Percentiles rank a stretch among this genome's conserved stretches.
Evolutionary conservation across 2,329 filamentous ascomycete genomes (phyloP).

Genomic region (Pezicula carpinea): DNA sequence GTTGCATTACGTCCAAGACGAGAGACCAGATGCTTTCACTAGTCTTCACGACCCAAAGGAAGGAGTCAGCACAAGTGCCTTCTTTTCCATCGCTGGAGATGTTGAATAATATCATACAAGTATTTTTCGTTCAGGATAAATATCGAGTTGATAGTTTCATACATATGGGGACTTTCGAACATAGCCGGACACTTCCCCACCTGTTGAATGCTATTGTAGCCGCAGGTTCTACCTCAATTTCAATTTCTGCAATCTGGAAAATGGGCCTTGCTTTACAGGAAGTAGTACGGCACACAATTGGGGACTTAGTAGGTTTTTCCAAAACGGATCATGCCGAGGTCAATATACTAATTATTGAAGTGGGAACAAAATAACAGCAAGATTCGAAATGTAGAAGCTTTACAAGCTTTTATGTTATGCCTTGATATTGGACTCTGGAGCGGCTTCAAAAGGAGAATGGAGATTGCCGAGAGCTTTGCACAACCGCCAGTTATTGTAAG

Average conservation of each 20-base stretch:
- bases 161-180: slow-evolving; percentile 10
- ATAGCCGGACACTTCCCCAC: slow-evolving; percentile 7
- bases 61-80: slow-evolving; percentile 2
- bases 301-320: slow-evolving; percentile 8
- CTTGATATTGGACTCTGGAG: slow-evolving; percentile 54
- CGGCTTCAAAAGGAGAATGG: slow-evolving; percentile 54
- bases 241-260: slow-evolving; percentile 17
- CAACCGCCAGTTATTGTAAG: slow-evolving; percentile 44
- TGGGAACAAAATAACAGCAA: slow-evolving; percentile 45
- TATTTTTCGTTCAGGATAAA: slow-evolving; percentile 13
- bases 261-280: slow-evolving; percentile 19
- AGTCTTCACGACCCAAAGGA: slow-evolving; percentile 4
- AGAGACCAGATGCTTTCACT: slow-evolving; percentile 12
- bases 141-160: slow-evolving; percentile 9
- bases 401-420: slow-evolving; percentile 44
- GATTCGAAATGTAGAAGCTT: slow-evolving; percentile 45
- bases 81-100: slow-evolving; percentile 14
- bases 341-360: slow-evolving; percentile 13
- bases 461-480: slow-evolving; percentile 53
- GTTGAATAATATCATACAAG: slow-evolving; percentile 13
- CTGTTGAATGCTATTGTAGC: slow-evolving; percentile 12
- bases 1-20: slow-evolving; percentile 8
- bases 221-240: slow-evolving; percentile 14
- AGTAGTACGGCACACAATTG: slow-evolving; percentile 9
- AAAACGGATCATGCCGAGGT: neutral